Conservation (phyloP, 371 early-diverging fungal genomes). For the Rhizomucor pusillus region DNA sequence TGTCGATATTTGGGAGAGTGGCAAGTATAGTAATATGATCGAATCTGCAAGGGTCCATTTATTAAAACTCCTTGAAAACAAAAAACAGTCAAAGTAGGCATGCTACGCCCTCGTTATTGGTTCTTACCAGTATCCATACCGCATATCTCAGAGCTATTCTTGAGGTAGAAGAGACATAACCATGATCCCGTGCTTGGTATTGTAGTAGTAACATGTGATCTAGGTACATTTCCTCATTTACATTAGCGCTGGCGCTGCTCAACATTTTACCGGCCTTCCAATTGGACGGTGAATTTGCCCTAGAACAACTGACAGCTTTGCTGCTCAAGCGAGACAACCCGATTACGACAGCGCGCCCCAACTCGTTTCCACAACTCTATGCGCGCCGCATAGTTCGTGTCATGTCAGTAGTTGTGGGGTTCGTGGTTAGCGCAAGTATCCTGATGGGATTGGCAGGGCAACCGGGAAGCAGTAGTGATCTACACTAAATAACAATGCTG, state of each 20-base stretch:
- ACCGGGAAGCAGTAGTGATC: too few relatives aligned
- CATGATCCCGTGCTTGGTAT: not conserved
- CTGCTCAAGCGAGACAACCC: conserved; percentile 13
- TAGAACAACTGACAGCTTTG: conserved; percentile 38
- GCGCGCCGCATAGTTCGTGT: conserved; percentile 23
- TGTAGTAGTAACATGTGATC: not conserved
- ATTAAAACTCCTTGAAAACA: too few relatives aligned
- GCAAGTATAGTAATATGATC: conserved; percentile 19
- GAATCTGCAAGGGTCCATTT: not conserved
- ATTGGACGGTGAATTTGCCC: conserved; percentile 74
- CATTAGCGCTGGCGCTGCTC: conserved; percentile 70
- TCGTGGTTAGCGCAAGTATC: conserved; percentile 46
- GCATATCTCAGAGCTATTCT: conserved; percentile 46
- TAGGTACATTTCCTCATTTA: conserved; percentile 75
- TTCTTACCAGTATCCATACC: conserved; percentile 64
- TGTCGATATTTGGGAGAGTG: conserved; percentile 60
- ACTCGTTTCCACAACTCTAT: conserved; percentile 12
- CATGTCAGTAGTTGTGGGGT: conserved; percentile 35
- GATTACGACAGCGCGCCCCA: conserved; percentile 3
- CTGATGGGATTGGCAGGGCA: conserved; percentile 22
- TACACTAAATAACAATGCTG: too few relatives aligned
- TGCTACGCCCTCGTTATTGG: conserved; percentile 51
- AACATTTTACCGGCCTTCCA: conserved; percentile 79
- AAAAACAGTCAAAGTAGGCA: conserved; percentile 65
- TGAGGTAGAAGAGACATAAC: too few relatives aligned